Conservation (phyloP, 2,329 filamentous ascomycete species). For the Ophiostoma australiae region DNA sequence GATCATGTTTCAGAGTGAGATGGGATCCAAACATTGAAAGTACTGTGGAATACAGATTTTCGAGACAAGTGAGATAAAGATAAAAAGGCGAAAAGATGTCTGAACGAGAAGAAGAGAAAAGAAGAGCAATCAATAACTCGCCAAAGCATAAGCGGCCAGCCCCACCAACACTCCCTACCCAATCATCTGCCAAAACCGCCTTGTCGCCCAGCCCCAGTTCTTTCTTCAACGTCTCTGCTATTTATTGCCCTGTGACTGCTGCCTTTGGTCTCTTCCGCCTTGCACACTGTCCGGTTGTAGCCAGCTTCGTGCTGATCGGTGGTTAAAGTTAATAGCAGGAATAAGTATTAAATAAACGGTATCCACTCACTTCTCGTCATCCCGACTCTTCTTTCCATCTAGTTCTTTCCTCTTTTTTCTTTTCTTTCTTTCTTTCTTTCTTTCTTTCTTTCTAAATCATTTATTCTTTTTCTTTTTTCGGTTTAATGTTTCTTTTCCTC, state of each 20-base stretch:
- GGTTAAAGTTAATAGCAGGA: neutral
- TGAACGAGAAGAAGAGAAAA: neutral
- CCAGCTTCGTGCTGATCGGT: neutral
- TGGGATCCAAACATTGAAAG: neutral
- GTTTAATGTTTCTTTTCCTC: neutral
- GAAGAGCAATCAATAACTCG: neutral
- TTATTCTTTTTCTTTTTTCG: neutral
- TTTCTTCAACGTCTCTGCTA: conserved; percentile 8
- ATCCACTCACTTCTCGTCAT: neutral
- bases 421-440: neutral
- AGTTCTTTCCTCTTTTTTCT: neutral
- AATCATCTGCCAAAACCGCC: neutral
- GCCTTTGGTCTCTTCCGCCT: neutral
- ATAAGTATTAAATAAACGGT: neutral
- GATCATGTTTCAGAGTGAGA: neutral
- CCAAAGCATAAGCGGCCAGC: neutral
- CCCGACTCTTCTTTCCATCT: neutral
- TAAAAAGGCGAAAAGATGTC: neutral
- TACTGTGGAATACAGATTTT: neutral
- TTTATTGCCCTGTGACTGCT: neutral
- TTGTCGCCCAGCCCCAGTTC: neutral
- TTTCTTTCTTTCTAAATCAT: neutral
- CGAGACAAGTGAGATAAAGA: neutral
- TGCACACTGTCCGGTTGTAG: neutral
- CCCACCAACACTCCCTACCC: neutral